Conservation (phyloP, 768 basidiomycete species). For the Russula griseocarnosa region DNA sequence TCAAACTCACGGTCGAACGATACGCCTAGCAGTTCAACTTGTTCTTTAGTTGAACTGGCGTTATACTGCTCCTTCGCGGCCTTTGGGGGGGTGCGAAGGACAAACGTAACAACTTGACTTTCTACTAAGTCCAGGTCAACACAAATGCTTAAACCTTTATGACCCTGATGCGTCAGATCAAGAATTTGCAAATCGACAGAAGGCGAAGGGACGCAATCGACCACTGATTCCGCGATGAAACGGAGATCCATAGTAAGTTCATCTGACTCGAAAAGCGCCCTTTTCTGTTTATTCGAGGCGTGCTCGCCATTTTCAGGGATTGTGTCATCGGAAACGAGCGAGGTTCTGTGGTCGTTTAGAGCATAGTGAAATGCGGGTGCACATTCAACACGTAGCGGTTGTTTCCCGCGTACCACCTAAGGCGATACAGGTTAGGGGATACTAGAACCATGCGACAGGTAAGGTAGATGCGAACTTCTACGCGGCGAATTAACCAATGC, state of each 20-base stretch:
- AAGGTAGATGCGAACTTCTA: conserved; percentile 48
- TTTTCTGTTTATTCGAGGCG: conserved; percentile 42
- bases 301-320: conserved; percentile 31
- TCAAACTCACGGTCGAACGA: conserved; percentile 40
- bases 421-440: background rate
- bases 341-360: conserved; percentile 63
- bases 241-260: conserved; percentile 68
- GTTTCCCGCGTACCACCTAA: conserved; percentile 74
- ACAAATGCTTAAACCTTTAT: conserved; percentile 64
- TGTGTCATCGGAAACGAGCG: conserved; percentile 49
- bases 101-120: conserved; percentile 88
- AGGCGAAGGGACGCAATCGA: conserved; percentile 51
- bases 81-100: conserved; percentile 69
- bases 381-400: conserved; percentile 82
- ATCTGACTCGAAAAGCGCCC: conserved; percentile 59
- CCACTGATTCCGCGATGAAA: conserved; percentile 57
- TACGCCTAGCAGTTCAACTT: conserved; percentile 46
- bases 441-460: background rate
- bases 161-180: conserved; percentile 66
- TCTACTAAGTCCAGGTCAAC: conserved; percentile 63
- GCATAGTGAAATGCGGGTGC: conserved; percentile 98
- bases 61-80: conserved; percentile 30
- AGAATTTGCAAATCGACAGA: conserved; percentile 54
- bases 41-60: conserved; percentile 38
- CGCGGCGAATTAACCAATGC: conserved; percentile 79